phyloP scores from a whole-genome alignment of 2,329 filamentous ascomycete species.

The Purpureocillium takamizusanense region DNA sequence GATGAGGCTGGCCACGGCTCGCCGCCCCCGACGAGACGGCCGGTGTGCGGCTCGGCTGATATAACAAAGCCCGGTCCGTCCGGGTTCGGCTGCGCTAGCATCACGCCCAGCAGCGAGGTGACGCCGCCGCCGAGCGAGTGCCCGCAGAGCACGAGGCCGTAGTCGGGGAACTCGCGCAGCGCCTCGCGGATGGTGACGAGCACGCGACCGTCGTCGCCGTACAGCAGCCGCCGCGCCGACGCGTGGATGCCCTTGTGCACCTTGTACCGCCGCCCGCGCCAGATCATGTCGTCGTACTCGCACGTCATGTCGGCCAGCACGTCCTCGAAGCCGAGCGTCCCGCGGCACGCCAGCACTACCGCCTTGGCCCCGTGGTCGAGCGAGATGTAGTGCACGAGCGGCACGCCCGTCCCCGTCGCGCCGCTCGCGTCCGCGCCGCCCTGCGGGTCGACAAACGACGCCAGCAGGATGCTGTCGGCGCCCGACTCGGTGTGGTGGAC shows the following conservation, averaged over 20 bases:
- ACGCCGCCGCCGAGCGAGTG: conserved; percentile 64
- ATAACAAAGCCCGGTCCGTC: conserved; percentile 54
- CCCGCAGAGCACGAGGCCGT: conserved; percentile 60
- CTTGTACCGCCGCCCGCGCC: conserved; percentile 56
- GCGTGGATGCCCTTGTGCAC: conserved; percentile 70
- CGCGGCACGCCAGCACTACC: conserved; percentile 63
- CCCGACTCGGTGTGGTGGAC: conserved; percentile 52
- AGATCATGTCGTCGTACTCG: conserved; percentile 57
- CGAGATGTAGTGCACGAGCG: conserved; percentile 64
- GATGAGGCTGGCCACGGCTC: too few species aligned
- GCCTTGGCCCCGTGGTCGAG: conserved; percentile 64
- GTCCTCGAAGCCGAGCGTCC: conserved; percentile 66
- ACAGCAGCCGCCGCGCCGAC: conserved; percentile 57
- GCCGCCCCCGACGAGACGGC: conserved; percentile 27
- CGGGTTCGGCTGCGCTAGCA: conserved; percentile 56
- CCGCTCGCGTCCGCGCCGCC: conserved; percentile 58
- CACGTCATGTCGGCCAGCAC: conserved; percentile 66
- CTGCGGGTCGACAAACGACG: conserved; percentile 61
- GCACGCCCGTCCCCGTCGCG: conserved; percentile 56
- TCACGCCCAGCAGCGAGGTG: conserved; percentile 59
- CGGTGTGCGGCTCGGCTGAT: conserved; percentile 38
- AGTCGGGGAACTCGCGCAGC: conserved; percentile 56
- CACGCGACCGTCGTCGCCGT: conserved; percentile 58
- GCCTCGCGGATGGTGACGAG: conserved; percentile 57
- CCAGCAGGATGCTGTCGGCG: conserved; percentile 51